phyloP scores from a whole-genome alignment of 768 basidiomycete species.

The Serendipita indica region DNA sequence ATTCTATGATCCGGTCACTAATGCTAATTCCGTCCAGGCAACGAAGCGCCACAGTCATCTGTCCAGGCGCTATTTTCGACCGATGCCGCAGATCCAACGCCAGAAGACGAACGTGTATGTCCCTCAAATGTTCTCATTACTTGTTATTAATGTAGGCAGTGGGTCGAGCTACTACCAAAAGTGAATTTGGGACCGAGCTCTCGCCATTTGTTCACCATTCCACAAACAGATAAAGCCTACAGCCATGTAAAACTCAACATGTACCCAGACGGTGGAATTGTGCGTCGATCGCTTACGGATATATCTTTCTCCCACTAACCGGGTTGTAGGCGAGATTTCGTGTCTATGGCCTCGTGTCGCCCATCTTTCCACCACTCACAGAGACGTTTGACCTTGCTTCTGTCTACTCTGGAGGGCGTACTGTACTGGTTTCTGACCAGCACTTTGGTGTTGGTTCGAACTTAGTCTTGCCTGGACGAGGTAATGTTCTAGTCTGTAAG shows the following conservation, averaged over 20 bases:
- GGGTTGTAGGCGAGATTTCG: slow-evolving; percentile 68
- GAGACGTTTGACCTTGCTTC: slow-evolving; percentile 71
- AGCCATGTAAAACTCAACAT: slow-evolving; percentile 86
- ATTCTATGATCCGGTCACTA: slow-evolving; percentile 8
- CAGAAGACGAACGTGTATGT: slow-evolving; percentile 41
- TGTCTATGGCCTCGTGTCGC: slow-evolving; percentile 67
- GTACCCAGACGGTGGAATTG: slow-evolving; percentile 96
- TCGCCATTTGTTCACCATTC: slow-evolving; percentile 75
- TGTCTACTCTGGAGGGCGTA: slow-evolving; percentile 76
- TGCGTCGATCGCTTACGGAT: slow-evolving; percentile 27
- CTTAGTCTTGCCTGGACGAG: slow-evolving; percentile 80
- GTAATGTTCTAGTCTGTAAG: slow-evolving; percentile 22
- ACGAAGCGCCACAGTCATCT: slow-evolving; percentile 73
- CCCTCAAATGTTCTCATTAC: neutral
- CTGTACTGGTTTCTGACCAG: slow-evolving; percentile 78
- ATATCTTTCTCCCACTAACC: slow-evolving; percentile 11
- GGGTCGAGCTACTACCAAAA: slow-evolving; percentile 65
- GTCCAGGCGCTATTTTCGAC: slow-evolving; percentile 35
- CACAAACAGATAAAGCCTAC: slow-evolving; percentile 30
- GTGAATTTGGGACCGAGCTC: slow-evolving; percentile 66
- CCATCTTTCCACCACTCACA: slow-evolving; percentile 38
- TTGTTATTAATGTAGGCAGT: slow-evolving; percentile 30
- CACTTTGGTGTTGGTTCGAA: slow-evolving; percentile 91
- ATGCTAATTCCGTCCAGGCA: slow-evolving; percentile 38
- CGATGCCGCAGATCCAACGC: slow-evolving; percentile 23